Evolutionary conservation across 495 filamentous ascomycete genomes (phyloP), one percentile per base, ranked within the genome.

Genomic region (Penicillium pulvis): DNA sequence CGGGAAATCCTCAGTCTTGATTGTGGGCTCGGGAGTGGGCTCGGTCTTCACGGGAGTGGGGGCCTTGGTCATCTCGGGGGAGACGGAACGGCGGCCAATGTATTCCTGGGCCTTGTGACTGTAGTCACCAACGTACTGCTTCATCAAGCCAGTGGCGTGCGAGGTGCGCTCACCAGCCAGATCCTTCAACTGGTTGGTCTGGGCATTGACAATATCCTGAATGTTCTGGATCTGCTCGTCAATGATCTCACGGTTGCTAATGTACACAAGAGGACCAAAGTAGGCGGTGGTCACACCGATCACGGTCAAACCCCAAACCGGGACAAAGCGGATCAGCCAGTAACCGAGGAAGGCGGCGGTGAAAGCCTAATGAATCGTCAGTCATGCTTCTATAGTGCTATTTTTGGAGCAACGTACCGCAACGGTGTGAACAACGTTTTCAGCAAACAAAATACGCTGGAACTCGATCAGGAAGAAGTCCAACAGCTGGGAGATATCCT

Each of bases 401-500:
- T 0, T 24, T 35, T 53, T 28, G 49, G 33, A 56, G 30, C 45
- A 56, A 54, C 91, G 76, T 86, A 97, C 93, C 59, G 85, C 85
- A 75, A 85, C 72, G 2, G 94, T 96, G 62, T 85, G 87, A 55
- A 84, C 79, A 50, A 96, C 79, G 68, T 98, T 98, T 85, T 99
- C 94, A 51, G 87, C 94, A 64, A 96, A 99, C 53, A 98, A 64
- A 66, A 99, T 84, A 58, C 95, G 87, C 83, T 99, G 94, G 71
- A 90, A 87, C 78, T 99, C 94, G 61, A 99, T 92, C 62, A 97
- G 82, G 76, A 97, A 92, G 78, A 99, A 99, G 83, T 99, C 97
- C 75, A 93, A 76, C 49, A 99, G 80, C 74, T 97, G 92, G 71
- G 93, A 89, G 31, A 93, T 70, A 68, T 98, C 94, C 60, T 91